Evolutionary conservation across 2,329 filamentous ascomycete genomes (phyloP).

Genomic region (Bipolaris victoriae): DNA sequence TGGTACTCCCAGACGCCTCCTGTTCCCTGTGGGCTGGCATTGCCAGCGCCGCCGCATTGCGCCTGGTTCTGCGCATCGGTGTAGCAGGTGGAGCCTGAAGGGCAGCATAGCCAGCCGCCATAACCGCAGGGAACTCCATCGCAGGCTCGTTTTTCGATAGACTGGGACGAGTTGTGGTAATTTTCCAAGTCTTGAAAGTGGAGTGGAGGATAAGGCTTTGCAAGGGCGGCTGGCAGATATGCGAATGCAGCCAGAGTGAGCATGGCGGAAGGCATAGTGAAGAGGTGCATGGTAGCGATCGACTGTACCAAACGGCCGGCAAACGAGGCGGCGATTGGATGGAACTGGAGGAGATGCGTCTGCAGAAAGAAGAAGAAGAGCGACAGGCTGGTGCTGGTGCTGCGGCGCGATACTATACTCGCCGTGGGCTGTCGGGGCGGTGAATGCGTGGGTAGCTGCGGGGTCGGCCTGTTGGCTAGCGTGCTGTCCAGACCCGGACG

Average conservation of each 20-base stretch:
- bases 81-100: conserved; percentile 36
- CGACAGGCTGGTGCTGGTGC: not conserved
- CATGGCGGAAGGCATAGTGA: conserved; percentile 74
- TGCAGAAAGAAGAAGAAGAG: conserved; percentile 12
- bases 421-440: conserved; percentile 17
- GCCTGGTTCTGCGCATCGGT: conserved; percentile 46
- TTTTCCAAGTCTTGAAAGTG: conserved; percentile 35
- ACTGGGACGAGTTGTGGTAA: conserved; percentile 40
- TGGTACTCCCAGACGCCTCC: conserved; percentile 61
- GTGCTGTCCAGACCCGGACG: conserved; percentile 7
- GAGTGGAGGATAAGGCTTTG: conserved; percentile 42
- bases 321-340: conserved; percentile 13
- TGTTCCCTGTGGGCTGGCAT: conserved; percentile 25
- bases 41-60: conserved; percentile 41
- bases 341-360: conserved; percentile 10
- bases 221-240: conserved; percentile 61
- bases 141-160: conserved; percentile 28
- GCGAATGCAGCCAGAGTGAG: conserved; percentile 48
- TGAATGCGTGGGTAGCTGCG: conserved; percentile 25
- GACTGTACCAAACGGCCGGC: conserved; percentile 14
- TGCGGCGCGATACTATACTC: conserved; percentile 4
- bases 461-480: conserved; percentile 26
- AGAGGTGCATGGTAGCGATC: conserved; percentile 34
- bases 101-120: conserved; percentile 46
- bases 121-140: conserved; percentile 41